phyloP scores from a whole-genome alignment of 768 basidiomycete species.

The Boletellus emodensis region DNA sequence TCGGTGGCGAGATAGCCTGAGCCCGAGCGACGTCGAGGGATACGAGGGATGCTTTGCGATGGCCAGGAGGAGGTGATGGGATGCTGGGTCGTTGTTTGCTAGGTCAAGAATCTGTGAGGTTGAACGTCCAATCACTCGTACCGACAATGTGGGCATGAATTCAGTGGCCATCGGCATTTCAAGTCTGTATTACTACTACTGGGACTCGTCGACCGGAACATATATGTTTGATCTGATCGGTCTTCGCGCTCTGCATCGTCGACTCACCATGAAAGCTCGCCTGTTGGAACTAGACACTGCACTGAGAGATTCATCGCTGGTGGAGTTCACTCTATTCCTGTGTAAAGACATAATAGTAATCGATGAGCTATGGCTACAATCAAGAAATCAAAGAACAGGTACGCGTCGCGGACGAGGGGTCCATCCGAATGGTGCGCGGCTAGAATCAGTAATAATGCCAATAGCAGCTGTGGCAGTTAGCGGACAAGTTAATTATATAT shows the following conservation, averaged over 20 bases:
- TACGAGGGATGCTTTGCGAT: constrained; percentile 87
- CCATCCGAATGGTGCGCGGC: background rate
- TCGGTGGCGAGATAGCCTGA: constrained; percentile 83
- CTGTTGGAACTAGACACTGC: background rate
- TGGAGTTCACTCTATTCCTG: constrained; percentile 1
- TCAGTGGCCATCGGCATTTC: too few species aligned
- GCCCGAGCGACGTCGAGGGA: constrained; percentile 54
- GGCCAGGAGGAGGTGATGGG: constrained; percentile 52
- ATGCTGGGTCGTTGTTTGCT: background rate
- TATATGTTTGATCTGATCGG: background rate
- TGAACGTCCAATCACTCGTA: background rate
- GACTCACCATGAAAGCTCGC: background rate
- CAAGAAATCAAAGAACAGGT: background rate
- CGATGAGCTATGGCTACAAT: constrained; percentile 20
- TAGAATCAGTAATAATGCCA: background rate
- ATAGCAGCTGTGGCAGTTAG: background rate
- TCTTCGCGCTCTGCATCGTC: background rate
- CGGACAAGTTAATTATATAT: background rate
- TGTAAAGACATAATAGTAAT: constrained; percentile 2
- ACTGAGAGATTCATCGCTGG: background rate
- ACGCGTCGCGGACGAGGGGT: background rate
- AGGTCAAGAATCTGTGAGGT: background rate
- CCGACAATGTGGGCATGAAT: too few species aligned
- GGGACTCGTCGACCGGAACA: too few species aligned
- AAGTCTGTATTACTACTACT: too few species aligned